Evolutionary conservation across 371 early-diverging fungal species (phyloP).

Genomic region (Chytridium lagenaria): DNA sequence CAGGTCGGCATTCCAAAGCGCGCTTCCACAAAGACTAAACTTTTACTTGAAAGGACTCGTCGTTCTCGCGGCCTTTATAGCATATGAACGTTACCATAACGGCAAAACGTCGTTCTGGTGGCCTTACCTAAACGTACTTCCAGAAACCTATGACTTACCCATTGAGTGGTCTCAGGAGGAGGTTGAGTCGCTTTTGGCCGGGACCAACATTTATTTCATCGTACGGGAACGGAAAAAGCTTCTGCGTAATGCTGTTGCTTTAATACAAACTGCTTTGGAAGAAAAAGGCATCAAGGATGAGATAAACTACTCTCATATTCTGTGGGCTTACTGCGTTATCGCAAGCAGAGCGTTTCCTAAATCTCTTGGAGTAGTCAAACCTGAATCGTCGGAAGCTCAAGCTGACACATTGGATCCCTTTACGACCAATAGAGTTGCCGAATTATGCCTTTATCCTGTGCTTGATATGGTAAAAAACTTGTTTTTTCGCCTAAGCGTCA

Average conservation of each 20-base stretch:
- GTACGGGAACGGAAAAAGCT: conserved; percentile 40
- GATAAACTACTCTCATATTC: conserved; percentile 15
- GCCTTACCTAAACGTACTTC: conserved; percentile 47
- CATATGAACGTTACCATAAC: conserved; percentile 33
- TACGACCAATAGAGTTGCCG: conserved; percentile 20
- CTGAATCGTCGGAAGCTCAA: not conserved
- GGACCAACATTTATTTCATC: conserved; percentile 40
- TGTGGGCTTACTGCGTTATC: conserved; percentile 51
- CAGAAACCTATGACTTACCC: conserved; percentile 38
- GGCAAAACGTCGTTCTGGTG: conserved; percentile 34
- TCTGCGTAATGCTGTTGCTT: conserved; percentile 28
- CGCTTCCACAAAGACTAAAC: not conserved
- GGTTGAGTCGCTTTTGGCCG: conserved; percentile 27
- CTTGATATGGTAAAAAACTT: conserved; percentile 49
- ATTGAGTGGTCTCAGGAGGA: conserved; percentile 42
- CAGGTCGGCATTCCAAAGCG: conserved; percentile 8
- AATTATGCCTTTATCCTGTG: conserved; percentile 54
- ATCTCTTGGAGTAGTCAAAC: conserved; percentile 20
- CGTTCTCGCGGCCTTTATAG: conserved; percentile 37
- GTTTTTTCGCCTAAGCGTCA: not conserved
- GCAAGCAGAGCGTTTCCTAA: conserved; percentile 49
- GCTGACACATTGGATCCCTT: conserved; percentile 8
- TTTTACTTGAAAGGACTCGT: conserved; percentile 3
- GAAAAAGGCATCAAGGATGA: not conserved
- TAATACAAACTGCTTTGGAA: conserved; percentile 27